Base-by-base conservation (phyloP, 257 asterid species). In the Henckelia pumila region DNA sequence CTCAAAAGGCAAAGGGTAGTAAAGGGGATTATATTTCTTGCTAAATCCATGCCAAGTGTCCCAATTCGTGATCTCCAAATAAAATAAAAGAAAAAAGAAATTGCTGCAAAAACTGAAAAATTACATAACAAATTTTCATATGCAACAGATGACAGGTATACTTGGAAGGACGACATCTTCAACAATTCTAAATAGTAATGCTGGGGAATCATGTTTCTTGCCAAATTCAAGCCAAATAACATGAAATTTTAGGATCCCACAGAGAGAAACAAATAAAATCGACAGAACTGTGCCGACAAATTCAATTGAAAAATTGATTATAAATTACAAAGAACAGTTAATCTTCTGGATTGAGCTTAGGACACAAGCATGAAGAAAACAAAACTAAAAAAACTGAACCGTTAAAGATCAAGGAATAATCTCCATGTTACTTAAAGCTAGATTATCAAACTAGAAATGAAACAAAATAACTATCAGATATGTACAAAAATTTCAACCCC, bases 401-500 rank as follows among this genome's bases (percentile, higher is more conserved):
- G 22, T 62, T 60, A 47, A 62, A 70, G 67, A 67, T 50, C 62
- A 70, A 22, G 40, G 47, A 8, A 21, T 19, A 64, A 73, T 40
- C 30, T 49, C 73, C 7, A 14, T 40, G 19, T 67, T n/a, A 77
- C 66, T 49, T 44, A 67, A 71, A 69, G 16, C 16, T 20, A 25
- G 35, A 64, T 20, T 5, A 60, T 26, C 63, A 67, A 67, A 71
- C 32, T 64, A 9, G 66, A 68, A 65, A 59, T 21, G 14, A 25
- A 71, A 56, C 26, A 20, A 29, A 66, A 8, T 28, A 47, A 78
- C 61, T 55, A 52, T 59, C 35, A 63, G 44, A 69, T 35, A 61
- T 37, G 64, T 32, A 64, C 77, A 67, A 67, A 66, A 55, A 6
- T 11, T 11, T 11, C 56, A 61, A 66, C 29, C 22, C 70, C 33